Evolutionary conservation across 2,329 filamentous ascomycete species (phyloP), one percentile per base, ranked within the genome.

Genomic region (Biscogniauxia mediterranea): DNA sequence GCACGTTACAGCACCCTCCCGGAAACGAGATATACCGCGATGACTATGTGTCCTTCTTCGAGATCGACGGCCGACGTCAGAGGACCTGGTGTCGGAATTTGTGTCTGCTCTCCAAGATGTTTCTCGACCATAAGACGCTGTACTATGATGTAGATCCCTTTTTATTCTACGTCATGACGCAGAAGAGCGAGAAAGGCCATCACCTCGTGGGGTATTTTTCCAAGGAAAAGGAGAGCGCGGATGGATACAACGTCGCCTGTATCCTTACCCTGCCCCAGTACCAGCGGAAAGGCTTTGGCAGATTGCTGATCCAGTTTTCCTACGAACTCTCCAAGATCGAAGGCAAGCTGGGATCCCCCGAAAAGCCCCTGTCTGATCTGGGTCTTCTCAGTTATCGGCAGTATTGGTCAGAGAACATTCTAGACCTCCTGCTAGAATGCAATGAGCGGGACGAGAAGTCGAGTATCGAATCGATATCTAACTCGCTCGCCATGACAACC

Each of bases 131-230:
- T 76, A 99, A 99, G 77, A 98, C 95, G 5, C 86, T 99, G 7
- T 99, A 97, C 80, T 99, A 99, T 79, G 95, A 99, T 70, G 95
- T 99, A n/a, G 95, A 99, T 66, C 95, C 95, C 0, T 99, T 99
- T 74, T 79, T 99, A 42, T 99, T 99, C 80, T 99, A 99, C 77
- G 94, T 97, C 75, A 97, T 99, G 94, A 92, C 92, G 25, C 89
- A 89, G 50, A 88, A 91, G 68, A 91, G 93, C 66, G 92, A 96
- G 55, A 89, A 93, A 69, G 95, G 95, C 15, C 95, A 90, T 70
- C 95, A 98, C 72, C 85, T 99, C 55, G 91, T 99, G n/a, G 95
- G 95, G n/a, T 99, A 97, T 74, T 99, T 99, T 76, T 96, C 91
- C 59, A 99, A 99, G 75, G 95, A 99, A 76, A 99, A 99, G 69